Conservation (phyloP, 2,329 filamentous ascomycete species). For the Diaporthe sp. region DNA sequence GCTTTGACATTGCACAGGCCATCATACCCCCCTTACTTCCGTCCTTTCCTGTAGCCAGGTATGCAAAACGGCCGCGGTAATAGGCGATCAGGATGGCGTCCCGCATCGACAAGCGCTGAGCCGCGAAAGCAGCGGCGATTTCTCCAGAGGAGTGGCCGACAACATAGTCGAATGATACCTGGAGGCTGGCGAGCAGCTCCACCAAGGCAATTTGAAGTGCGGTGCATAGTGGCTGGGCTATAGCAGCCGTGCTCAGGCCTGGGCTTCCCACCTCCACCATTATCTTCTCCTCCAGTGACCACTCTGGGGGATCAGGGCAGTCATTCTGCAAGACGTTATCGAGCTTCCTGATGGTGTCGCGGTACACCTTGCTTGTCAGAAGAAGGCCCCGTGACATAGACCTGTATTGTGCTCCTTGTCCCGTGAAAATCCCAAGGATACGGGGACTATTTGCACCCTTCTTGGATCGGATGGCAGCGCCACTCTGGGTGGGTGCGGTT, state of each 20-base stretch:
- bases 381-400: constrained; percentile 51
- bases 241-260: constrained; percentile 48
- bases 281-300: constrained; percentile 49
- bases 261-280: constrained; percentile 42
- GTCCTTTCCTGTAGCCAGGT: constrained; percentile 38
- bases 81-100: constrained; percentile 54
- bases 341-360: constrained; percentile 46
- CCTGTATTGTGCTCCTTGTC: constrained; percentile 57
- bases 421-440: constrained; percentile 51
- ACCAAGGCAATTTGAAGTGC: constrained; percentile 60
- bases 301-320: constrained; percentile 40
- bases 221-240: constrained; percentile 64
- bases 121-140: constrained; percentile 56
- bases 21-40: constrained; percentile 47
- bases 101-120: constrained; percentile 45
- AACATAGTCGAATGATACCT: constrained; percentile 44
- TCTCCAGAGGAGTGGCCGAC: constrained; percentile 56
- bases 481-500: background rate
- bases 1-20: constrained; percentile 44
- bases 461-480: constrained; percentile 37
- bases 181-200: constrained; percentile 42
- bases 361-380: constrained; percentile 44
- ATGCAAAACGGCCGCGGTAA: constrained; percentile 50
- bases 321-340: constrained; percentile 44
- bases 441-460: constrained; percentile 36